Percentiles rank a stretch among this genome's conserved stretches.
Evolutionary conservation across 305 asterid species (phyloP).

Genomic region (Solanum chacoense): DNA sequence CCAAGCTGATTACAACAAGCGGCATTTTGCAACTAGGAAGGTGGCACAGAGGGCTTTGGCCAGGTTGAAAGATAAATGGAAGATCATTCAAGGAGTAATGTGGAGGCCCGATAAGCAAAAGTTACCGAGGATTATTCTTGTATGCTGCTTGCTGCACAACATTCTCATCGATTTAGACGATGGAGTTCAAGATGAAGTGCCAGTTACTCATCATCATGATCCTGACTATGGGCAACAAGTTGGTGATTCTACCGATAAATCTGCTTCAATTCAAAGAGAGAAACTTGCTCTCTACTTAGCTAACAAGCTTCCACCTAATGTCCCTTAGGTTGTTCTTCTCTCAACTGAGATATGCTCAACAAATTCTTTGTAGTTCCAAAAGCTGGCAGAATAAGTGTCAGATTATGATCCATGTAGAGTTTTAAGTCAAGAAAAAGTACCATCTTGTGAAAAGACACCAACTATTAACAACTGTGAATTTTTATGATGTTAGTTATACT

Average conservation of each 20-base stretch:
- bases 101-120: conserved; percentile 21
- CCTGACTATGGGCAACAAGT: conserved; percentile 3
- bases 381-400: neutral
- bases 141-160: conserved; percentile 23
- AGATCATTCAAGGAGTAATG: conserved; percentile 15
- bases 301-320: conserved; percentile 1
- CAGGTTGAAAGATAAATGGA: conserved; percentile 21
- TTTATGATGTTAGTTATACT: neutral
- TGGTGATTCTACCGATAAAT: neutral
- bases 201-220: neutral
- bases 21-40: conserved; percentile 11
- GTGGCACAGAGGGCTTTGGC: conserved; percentile 16
- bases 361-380: neutral
- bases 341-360: neutral
- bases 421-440: neutral
- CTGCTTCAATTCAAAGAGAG: conserved; percentile 12
- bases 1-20: conserved; percentile 6
- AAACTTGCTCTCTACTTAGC: conserved; percentile 17
- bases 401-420: neutral
- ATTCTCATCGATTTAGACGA: conserved; percentile 15
- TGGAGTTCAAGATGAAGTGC: neutral
- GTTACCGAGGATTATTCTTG: conserved; percentile 13
- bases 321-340: neutral
- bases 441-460: neutral
- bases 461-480: neutral